Conservation (phyloP, 495 filamentous ascomycete species). For the Bathelium albidoporum region DNA sequence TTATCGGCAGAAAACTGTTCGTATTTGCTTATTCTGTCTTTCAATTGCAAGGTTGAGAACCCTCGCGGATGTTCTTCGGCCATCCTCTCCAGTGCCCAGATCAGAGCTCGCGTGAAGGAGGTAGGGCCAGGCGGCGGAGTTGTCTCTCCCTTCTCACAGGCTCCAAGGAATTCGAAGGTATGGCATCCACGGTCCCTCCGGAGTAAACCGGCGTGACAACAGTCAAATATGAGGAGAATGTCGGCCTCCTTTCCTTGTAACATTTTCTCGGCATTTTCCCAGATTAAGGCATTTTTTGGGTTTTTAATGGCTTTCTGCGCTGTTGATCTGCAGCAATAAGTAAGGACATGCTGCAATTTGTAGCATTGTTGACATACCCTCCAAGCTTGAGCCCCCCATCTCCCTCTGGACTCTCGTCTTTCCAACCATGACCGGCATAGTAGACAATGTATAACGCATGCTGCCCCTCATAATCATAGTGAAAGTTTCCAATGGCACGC, state of each 20-base stretch:
- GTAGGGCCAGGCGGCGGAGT: not conserved
- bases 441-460: constrained; percentile 1
- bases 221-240: constrained; percentile 4
- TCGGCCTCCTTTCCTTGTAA: constrained; percentile 2
- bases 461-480: not conserved
- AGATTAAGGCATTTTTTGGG: not conserved
- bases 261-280: not conserved
- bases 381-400: constrained; percentile 3
- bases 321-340: not conserved
- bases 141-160: constrained; percentile 1
- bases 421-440: constrained; percentile 1
- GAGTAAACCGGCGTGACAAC: not conserved
- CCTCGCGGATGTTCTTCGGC: constrained; percentile 1
- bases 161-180: not conserved
- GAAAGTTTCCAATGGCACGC: not conserved
- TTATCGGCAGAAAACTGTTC: not conserved
- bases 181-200: constrained; percentile 2
- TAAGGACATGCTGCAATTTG: not conserved
- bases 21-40: constrained; percentile 2
- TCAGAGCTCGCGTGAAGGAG: constrained; percentile 5
- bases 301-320: constrained; percentile 4
- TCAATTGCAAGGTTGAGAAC: constrained; percentile 3
- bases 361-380: not conserved
- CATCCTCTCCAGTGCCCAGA: constrained; percentile 3
- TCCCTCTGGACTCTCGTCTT: constrained; percentile 2